A percentile compares a stretch with the other conserved stretches of the same genome.
phyloP scores from a whole-genome alignment of 73 alveolate species.

The Tetrahymena malaccensis region DNA sequence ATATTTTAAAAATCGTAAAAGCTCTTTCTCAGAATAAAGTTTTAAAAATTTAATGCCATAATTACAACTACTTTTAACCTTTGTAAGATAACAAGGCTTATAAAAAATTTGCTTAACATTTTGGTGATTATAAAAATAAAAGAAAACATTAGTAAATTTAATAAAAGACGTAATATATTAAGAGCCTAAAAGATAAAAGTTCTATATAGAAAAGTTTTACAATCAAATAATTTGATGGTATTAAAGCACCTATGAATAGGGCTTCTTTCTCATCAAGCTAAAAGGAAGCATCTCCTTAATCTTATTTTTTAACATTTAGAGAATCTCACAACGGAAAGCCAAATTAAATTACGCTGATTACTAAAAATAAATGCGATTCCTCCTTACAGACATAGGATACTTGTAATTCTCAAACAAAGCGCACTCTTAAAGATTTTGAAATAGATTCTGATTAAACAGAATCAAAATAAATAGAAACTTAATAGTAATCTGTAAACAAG shows the following conservation, averaged over 20 bases:
- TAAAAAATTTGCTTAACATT: neutral
- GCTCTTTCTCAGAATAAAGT: neutral
- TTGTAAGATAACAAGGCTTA: neutral
- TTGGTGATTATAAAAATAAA: neutral
- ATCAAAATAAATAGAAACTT: neutral
- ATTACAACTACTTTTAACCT: neutral
- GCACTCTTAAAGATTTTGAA: neutral
- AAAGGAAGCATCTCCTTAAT: neutral
- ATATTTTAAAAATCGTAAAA: neutral
- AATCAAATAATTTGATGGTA: neutral
- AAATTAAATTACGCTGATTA: neutral
- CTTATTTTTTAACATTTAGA: neutral
- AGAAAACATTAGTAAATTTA: neutral
- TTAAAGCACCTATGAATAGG: neutral
- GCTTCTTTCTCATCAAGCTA: neutral
- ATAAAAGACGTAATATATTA: neutral
- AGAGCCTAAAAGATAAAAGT: neutral
- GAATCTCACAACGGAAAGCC: neutral
- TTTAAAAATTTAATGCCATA: neutral
- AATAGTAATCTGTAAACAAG: neutral
- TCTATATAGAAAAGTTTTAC: neutral
- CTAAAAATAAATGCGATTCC: neutral
- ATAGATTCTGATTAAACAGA: neutral
- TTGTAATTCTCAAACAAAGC: neutral
- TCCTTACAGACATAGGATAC: neutral